Evolutionary conservation across 768 basidiomycete species (phyloP), one percentile per base, ranked within the genome.

Genomic region (Boletales sp.): DNA sequence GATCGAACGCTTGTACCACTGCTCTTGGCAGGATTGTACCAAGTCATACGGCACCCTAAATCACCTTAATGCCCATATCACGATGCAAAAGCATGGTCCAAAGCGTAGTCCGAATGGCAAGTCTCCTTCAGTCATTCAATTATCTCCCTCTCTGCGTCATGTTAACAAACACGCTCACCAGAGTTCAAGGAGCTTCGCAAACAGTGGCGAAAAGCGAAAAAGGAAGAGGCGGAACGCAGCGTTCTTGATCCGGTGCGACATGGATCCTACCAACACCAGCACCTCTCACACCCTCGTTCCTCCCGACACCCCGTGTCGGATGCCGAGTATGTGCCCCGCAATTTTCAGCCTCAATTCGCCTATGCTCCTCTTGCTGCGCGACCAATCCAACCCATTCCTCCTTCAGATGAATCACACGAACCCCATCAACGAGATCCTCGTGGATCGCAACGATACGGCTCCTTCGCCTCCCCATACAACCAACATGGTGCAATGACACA

Each of bases 181-280:
- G 95, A 98, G 75, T 99, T 98, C 78, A 97, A 95, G 64, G 95
- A 98, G 64, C 82, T 97, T 60, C 85, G 95, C 49, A 97, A 94
- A 69, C 87, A 88, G 59, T 96, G 95, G 94, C 84, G 94, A 37
- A 91, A 91, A 73, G 80, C 84, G 57, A 96, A 94, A 75, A 93
- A 94, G 69, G 90, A 92, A 62, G 69, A 70, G 43, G 60, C 63
- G n/a, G 71, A 72, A 44, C 44, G 60, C 13, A 59, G 53, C 21
- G 50, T 53, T 39, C 48, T 61, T 18, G 55, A 57, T 25, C 40
- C n/a, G 10, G 50, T 39, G 32, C 65, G 41, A 34, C 55, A 54
- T 30, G 48, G 43, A n/a, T 50, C 57, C 44, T 58, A 66, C 30
- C 55, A 44, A 41, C 48, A 56, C 18, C 56, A 53, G 33, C 54